Evolutionary conservation across 176 grass and related monocot genomes (phyloP).

Genomic region (Triticum turgidum): DNA sequence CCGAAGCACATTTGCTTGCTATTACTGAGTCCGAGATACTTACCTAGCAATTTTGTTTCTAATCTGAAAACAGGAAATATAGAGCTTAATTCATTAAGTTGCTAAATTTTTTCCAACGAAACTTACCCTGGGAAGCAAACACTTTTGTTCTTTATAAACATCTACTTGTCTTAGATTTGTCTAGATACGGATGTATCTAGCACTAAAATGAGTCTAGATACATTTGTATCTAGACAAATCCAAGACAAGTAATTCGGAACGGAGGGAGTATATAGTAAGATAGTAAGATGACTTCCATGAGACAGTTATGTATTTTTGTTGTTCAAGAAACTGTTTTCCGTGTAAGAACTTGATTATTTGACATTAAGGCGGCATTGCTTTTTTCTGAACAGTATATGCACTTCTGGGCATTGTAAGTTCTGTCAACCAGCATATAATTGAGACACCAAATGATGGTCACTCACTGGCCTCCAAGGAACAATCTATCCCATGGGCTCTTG

Average conservation of each 20-base stretch:
- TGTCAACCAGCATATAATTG: constrained; percentile 96
- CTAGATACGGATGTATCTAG: too few species aligned
- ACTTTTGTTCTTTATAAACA: background rate
- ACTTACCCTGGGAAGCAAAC: background rate
- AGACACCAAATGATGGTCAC: constrained; percentile 42
- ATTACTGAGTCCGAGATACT: background rate
- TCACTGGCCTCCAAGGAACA: constrained; percentile 38
- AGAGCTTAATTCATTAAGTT: background rate
- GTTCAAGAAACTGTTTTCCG: constrained; percentile 1
- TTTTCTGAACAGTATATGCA: constrained; percentile 76
- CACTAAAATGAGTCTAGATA: too few species aligned
- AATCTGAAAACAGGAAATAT: background rate
- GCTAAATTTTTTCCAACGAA: background rate
- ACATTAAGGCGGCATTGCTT: background rate
- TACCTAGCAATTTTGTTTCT: background rate
- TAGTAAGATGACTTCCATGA: background rate
- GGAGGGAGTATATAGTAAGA: background rate
- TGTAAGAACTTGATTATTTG: constrained; percentile 22
- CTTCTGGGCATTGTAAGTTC: constrained; percentile 86
- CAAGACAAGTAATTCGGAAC: too few species aligned
- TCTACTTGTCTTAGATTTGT: background rate
- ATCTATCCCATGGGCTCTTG: constrained; percentile 71
- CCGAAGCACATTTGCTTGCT: background rate
- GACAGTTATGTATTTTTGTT: background rate
- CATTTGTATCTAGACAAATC: too few species aligned